A percentile compares a stretch with the other conserved stretches of the same genome.
Conservation (phyloP, 2,329 filamentous ascomycete species). For the Trichoderma arundinaceum region DNA sequence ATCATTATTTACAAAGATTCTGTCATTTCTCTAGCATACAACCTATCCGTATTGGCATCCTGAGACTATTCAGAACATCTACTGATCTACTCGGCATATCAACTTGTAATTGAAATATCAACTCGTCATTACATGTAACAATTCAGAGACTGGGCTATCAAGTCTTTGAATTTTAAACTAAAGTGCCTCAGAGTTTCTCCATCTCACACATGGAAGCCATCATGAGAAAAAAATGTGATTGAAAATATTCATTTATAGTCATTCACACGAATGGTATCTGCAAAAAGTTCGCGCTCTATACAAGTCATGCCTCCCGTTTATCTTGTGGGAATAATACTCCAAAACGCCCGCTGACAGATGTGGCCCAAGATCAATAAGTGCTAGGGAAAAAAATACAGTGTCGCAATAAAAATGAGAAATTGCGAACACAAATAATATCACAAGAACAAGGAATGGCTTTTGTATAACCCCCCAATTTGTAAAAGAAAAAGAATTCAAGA, state of each 20-base stretch:
- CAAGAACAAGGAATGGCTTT: slow-evolving; percentile 28
- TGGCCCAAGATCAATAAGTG: slow-evolving; percentile 7
- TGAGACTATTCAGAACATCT: no score
- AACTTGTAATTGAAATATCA: no score
- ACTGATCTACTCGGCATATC: no score
- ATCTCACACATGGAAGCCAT: no score
- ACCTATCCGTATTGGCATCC: no score
- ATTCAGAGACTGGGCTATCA: not conserved
- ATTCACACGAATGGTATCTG: slow-evolving; percentile 26
- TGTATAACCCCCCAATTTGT: slow-evolving; percentile 9
- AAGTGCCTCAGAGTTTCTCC: no score
- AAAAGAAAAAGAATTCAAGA: not conserved
- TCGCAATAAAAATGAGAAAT: not conserved
- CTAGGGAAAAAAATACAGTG: slow-evolving; percentile 11
- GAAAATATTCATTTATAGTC: not conserved
- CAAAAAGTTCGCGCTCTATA: slow-evolving; percentile 22
- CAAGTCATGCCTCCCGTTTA: slow-evolving; percentile 9
- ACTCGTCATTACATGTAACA: no score
- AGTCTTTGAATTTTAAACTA: not conserved
- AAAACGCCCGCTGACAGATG: slow-evolving; percentile 33
- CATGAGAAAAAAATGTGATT: not conserved
- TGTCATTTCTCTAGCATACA: no score
- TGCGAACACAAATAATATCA: slow-evolving; percentile 10
- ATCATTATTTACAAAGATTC: not conserved
- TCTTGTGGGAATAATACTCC: slow-evolving; percentile 22